Base-by-base conservation (phyloP, 75 land plant species). In the Picea glauca region DNA sequence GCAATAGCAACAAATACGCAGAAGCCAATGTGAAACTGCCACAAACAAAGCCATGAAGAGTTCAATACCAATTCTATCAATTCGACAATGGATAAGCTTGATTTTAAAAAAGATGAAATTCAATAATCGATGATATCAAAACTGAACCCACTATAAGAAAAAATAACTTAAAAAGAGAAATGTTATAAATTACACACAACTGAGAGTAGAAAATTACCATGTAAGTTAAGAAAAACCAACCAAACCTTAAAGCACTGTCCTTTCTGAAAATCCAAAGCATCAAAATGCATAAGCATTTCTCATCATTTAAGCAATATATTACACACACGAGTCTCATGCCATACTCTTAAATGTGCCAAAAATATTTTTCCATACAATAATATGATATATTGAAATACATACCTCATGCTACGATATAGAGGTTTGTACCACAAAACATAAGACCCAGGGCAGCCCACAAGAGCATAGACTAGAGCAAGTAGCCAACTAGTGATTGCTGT, bases 371-470 rank as follows among this genome's bases (percentile, higher is more conserved):
- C 20, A 2, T 67, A 13, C 15, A 46, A n/a, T 21, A 74, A 9
- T 73, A 6, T 43, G 13, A 23, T 30, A 75, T 14, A 54, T 7
- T 9, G 13, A 75, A 75, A 11, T 54, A 9, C 77, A 15, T 85
- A 90, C 99, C 94, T 93, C 94, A 92, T 92, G 18, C 93, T 96
- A 70, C 93, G 91, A 88, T 96, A 96, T 21, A 96, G 86, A 46
- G 99, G 99, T 82, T 89, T 91, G 83, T 96, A 96, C 99, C 99
- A 96, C 59, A 96, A 78, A 38, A 93, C 82, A 78, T 90, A 96
- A 58, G 99, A 93, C 73, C 89, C 86, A n/a, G 96, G 99, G 79
- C 81, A 78, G 57, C 99, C 99, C 73, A 86, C 72, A 33, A 96
- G 54, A 40, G 85, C 84, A 81, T 94, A 96, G 73, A 96, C 92